Evolutionary conservation across 306 rosid species (phyloP), one percentile per base, ranked within the genome.

Genomic region (Acacia melanoxylon): DNA sequence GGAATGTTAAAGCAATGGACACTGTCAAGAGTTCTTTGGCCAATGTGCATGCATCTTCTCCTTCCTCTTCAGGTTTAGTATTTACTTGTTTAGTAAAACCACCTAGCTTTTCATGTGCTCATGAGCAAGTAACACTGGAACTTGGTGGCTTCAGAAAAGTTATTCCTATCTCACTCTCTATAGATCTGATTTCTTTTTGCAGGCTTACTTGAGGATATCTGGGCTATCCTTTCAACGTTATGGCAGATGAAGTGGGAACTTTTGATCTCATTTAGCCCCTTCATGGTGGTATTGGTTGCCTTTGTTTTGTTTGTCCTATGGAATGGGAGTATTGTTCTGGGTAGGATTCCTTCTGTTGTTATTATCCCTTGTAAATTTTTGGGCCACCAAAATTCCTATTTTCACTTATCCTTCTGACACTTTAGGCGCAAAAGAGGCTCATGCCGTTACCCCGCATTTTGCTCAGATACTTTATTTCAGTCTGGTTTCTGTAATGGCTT

Each of bases 361-460:
- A 68, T 76, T 37, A 72, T 49, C 19, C 68, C 70, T 49, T 51
- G 73, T 65, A 81, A 83, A 63, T 46, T 78, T 68, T 78, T 81
- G 80, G 82, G 58, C 37, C 66, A 49, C 62, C 13, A 62, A 42
- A 74, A 52, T 7, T 51, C 41, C 75, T 85, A 29, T 83, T 72
- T 5, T 59, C 66, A 86, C 75, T n/a, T 72, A 75, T 72, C 69
- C 75, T 61, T 44, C 80, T 78, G 78, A 78, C 81, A 68, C 73
- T 86, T 83, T 88, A 95, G 98, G 98, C 84, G 98, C 98, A 52
- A 95, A 95, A 84, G 98, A 93, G 56, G 97, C 97, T 65, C 98
- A 93, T 71, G 67, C 87, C 16, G 95, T 91, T 75, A 88, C 98
- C 74, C 95, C 86, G 10, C 99, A 95, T 89, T 93, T 91, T 76